These are phyloP conservation scores for Sporisorium reilianum DNA, from an alignment of 1,284 basidiomycete genomes.

Conservation along the genomic window DNA sequence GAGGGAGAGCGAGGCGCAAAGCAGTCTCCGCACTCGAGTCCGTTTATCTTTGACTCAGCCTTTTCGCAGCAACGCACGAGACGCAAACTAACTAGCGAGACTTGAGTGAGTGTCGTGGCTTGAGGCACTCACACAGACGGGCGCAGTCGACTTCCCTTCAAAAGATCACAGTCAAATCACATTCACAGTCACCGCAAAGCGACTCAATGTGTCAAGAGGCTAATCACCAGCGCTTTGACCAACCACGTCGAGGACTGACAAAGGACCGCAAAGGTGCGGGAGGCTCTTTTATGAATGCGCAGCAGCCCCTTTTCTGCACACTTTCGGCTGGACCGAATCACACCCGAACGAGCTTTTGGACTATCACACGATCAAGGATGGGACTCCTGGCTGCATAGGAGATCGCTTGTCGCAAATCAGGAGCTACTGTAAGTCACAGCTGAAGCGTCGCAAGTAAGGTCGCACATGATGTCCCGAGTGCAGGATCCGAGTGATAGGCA, in stretches of 20 bases:
- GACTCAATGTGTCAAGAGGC: conserved; percentile 21
- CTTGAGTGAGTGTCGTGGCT: no score
- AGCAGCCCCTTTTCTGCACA: conserved; percentile 5
- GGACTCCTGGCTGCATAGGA: conserved; percentile 1
- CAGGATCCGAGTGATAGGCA: background rate
- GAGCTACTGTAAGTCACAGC: background rate
- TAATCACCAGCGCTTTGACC: conserved; percentile 26
- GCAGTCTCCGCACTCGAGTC: background rate
- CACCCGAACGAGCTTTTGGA: background rate
- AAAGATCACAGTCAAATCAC: no score
- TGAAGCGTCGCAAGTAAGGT: background rate
- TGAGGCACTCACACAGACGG: no score
- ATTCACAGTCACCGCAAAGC: background rate
- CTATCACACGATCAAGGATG: background rate
- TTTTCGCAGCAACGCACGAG: no score
- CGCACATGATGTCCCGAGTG: background rate
- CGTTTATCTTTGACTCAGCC: conserved; percentile 8
- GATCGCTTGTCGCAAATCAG: background rate
- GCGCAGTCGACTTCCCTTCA: conserved; percentile 27
- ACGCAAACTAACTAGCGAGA: no score
- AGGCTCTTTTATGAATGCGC: background rate
- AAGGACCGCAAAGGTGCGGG: background rate
- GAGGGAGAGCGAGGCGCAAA: background rate
- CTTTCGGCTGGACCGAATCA: background rate
- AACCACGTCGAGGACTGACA: background rate